Percentiles rank a stretch among this genome's conserved stretches.
These are phyloP conservation scores for Solanum stenotomum DNA, from an alignment of 257 asterid species.

Conservation along the genomic window DNA sequence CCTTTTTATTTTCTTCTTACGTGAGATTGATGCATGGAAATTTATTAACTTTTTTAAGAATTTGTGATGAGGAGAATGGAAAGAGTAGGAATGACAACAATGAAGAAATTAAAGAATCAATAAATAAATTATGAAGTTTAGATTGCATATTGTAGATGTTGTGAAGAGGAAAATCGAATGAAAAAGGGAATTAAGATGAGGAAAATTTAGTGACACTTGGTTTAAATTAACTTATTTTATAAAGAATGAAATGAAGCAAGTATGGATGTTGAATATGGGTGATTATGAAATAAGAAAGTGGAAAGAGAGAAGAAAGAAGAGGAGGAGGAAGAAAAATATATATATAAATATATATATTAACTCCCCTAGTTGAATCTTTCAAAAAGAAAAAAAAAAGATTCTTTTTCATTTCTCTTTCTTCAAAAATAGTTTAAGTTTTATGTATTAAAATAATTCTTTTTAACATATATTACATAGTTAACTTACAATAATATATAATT, in stretches of 20 bases:
- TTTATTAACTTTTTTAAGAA: neutral
- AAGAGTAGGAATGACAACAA: neutral
- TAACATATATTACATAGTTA: neutral
- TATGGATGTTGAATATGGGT: neutral
- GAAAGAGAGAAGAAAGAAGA: neutral
- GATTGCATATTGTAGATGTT: neutral
- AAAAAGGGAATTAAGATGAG: neutral
- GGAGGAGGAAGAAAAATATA: neutral
- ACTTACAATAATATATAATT: neutral
- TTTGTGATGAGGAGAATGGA: conserved; percentile 12
- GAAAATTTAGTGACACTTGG: neutral
- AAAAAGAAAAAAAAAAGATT: neutral
- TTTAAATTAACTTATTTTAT: neutral
- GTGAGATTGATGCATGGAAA: neutral
- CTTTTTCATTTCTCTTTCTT: neutral
- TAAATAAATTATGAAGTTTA: neutral
- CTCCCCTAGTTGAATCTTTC: neutral
- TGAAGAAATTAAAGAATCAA: neutral
- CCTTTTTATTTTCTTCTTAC: neutral
- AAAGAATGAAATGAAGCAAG: neutral
- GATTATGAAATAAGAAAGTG: neutral
- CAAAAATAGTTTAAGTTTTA: neutral
- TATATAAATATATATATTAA: too few relatives aligned
- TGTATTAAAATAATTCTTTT: too few relatives aligned
- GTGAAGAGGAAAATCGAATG: neutral